These are phyloP conservation scores for Heliosperma pusillum DNA, from an alignment of 148 eudicot genomes.

Conservation along the genomic window DNA sequence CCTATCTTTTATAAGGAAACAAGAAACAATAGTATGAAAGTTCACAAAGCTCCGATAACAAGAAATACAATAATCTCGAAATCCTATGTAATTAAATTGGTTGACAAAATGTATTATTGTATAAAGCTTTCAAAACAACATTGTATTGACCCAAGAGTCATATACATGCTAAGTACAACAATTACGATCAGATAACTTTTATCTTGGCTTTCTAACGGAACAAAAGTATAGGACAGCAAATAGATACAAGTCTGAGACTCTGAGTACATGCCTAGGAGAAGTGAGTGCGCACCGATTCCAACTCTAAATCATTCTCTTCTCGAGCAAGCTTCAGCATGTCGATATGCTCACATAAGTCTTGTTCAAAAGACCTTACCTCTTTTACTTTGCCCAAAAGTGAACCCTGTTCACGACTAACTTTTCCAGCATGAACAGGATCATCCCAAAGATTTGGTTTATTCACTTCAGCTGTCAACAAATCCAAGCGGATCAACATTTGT, in stretches of 20 bases:
- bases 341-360: constrained; percentile 77
- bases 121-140: too few relatives aligned
- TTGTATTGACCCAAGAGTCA: too few relatives aligned
- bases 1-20: too few relatives aligned
- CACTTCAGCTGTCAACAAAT: constrained; percentile 59
- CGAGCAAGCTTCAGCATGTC: constrained; percentile 97
- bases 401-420: constrained; percentile 90
- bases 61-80: too few relatives aligned
- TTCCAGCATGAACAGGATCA: constrained; percentile 89
- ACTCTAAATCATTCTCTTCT: constrained; percentile 82
- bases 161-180: too few relatives aligned
- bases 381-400: constrained; percentile 70
- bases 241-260: constrained; percentile 30
- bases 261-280: constrained; percentile 69
- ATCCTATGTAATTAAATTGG: too few relatives aligned
- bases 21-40: too few relatives aligned
- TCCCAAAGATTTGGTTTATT: constrained; percentile 85
- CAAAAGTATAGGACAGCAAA: background rate
- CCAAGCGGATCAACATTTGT: constrained; percentile 54
- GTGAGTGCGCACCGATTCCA: constrained; percentile 93
- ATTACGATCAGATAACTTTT: background rate
- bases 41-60: too few relatives aligned
- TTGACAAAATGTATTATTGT: too few relatives aligned
- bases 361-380: constrained; percentile 83
- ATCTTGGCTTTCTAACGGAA: background rate